Evolutionary conservation across 306 rosid genomes (phyloP).

Genomic region (Dryas alaskensis): DNA sequence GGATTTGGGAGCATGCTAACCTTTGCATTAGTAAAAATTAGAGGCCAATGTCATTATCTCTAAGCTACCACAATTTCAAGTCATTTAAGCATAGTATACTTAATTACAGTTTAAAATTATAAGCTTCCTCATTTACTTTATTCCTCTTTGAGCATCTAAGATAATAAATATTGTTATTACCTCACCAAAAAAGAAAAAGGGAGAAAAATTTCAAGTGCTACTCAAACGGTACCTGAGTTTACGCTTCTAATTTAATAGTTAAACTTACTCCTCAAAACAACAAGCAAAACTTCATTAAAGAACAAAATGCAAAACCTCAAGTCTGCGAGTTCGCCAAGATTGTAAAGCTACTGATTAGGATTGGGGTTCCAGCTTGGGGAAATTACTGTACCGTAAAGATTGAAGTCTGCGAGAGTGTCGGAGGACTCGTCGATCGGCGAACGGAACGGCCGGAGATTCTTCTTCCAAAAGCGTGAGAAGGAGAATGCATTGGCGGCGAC

Average conservation of each 20-base stretch:
- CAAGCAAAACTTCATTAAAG: neutral
- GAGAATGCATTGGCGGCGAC: conserved; percentile 81
- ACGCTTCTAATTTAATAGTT: neutral
- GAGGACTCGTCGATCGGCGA: conserved; percentile 76
- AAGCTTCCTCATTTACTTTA: neutral
- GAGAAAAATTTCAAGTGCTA: too few species aligned
- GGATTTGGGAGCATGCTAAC: neutral
- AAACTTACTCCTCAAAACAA: neutral
- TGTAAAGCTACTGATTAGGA: neutral
- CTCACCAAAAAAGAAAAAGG: too few species aligned
- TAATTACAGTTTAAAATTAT: neutral
- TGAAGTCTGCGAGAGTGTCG: conserved; percentile 66
- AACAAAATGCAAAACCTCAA: neutral
- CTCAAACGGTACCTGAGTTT: neutral
- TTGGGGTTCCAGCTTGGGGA: neutral
- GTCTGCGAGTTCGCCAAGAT: neutral
- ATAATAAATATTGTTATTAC: too few species aligned
- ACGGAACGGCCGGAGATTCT: conserved; percentile 61
- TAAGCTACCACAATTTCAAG: neutral
- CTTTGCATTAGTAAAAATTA: neutral
- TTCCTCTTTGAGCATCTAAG: neutral
- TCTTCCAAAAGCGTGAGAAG: conserved; percentile 52
- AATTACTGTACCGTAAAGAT: conserved; percentile 38
- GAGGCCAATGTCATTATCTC: neutral
- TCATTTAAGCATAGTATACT: neutral